A percentile compares a stretch with the other conserved stretches of the same genome.
Evolutionary conservation across 1,139 yeast genomes (phyloP).

Genomic region (Blastobotrys serpentis): DNA sequence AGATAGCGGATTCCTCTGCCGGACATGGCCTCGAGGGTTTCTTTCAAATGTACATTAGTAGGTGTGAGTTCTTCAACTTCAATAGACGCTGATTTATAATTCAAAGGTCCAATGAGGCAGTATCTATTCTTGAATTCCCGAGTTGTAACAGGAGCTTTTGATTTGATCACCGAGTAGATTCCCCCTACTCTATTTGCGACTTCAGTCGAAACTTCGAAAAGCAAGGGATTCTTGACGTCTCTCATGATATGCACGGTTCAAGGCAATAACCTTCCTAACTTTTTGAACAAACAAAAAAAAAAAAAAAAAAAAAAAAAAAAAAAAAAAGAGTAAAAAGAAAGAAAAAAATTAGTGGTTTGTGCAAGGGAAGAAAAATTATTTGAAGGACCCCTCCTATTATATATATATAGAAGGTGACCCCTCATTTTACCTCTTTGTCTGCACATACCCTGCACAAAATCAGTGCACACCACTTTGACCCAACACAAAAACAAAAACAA

Average conservation of each 20-base stretch:
- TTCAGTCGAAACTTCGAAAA: conserved; percentile 95
- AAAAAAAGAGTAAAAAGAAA: neutral
- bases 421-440: conserved; percentile 2
- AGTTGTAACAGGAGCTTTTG: conserved; percentile 95
- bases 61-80: conserved; percentile 86
- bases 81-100: conserved; percentile 76
- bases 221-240: conserved; percentile 66
- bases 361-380: neutral
- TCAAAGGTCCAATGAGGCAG: conserved; percentile 82
- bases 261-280: too few relatives aligned
- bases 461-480: neutral
- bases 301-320: neutral
- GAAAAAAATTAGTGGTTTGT: too few relatives aligned
- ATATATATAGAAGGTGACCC: neutral
- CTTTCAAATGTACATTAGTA: conserved; percentile 56
- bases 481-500: neutral
- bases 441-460: conserved; percentile 5
- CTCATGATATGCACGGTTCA: too few relatives aligned
- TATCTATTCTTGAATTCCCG: conserved; percentile 90
- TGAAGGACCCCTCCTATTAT: neutral
- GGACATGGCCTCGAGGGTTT: conserved; percentile 56
- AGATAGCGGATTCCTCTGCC: conserved; percentile 78
- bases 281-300: neutral
- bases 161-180: conserved; percentile 91
- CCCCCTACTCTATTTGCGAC: conserved; percentile 98